Conservation (phyloP, 768 basidiomycete genomes). For the Crucibulum laeve region DNA sequence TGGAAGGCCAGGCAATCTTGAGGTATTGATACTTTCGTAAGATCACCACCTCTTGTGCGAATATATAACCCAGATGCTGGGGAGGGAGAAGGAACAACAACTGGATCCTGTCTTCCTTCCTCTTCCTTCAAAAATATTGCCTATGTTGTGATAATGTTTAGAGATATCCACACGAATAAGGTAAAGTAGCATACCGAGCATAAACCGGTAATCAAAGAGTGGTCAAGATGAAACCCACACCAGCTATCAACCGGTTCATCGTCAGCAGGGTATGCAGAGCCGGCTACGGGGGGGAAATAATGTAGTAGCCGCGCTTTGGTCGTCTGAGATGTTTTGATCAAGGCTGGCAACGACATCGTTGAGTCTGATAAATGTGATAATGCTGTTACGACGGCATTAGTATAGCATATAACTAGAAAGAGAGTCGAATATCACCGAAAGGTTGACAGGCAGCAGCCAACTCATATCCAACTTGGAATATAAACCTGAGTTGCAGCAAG, state of each 20-base stretch:
- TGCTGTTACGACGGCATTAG: slow-evolving; percentile 34
- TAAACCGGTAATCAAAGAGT: slow-evolving; percentile 86
- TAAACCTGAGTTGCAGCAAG: too few species aligned
- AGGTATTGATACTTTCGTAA: slow-evolving; percentile 87
- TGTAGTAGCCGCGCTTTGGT: slow-evolving; percentile 94
- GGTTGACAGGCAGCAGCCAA: slow-evolving; percentile 87
- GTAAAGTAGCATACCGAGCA: slow-evolving; percentile 59
- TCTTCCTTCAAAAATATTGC: slow-evolving; percentile 77
- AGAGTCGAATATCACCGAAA: slow-evolving; percentile 52
- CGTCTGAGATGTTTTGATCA: slow-evolving; percentile 76
- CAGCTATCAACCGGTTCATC: slow-evolving; percentile 79
- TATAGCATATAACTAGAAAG: background rate
- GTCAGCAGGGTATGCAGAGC: slow-evolving; percentile 29
- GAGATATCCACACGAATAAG: background rate
- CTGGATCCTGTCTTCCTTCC: slow-evolving; percentile 30
- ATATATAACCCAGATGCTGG: slow-evolving; percentile 87
- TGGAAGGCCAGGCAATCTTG: slow-evolving; percentile 87
- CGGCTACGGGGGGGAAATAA: slow-evolving; percentile 77
- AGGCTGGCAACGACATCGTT: slow-evolving; percentile 60
- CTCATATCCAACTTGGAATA: slow-evolving; percentile 79
- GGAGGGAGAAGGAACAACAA: slow-evolving; percentile 61
- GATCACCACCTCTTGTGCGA: slow-evolving; percentile 70
- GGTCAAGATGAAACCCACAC: slow-evolving; percentile 96
- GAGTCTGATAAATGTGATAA: slow-evolving; percentile 62
- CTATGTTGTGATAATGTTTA: slow-evolving; percentile 26